Conservation (phyloP, 306 rosid species). For the Hippophae gyantsensis region DNA sequence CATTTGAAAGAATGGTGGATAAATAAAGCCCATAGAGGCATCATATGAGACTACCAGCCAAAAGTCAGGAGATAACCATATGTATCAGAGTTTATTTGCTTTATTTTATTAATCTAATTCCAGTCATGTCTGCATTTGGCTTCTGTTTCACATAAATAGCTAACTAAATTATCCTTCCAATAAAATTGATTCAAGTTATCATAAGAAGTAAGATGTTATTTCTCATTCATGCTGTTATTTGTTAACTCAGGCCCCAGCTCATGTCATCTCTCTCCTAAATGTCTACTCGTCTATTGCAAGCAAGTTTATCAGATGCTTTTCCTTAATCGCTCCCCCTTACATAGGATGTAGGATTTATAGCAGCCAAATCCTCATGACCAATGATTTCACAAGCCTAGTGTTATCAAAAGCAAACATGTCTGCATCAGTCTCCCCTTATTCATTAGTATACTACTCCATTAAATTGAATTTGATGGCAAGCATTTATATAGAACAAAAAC, state of each 20-base stretch:
- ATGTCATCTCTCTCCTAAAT: too few species aligned
- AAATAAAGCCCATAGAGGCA: not conserved
- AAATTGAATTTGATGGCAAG: not conserved
- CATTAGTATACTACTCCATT: not conserved
- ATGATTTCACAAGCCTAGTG: not conserved
- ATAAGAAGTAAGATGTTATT: not conserved
- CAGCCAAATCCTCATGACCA: too few species aligned
- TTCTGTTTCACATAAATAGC: not conserved
- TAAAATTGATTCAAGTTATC: not conserved
- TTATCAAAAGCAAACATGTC: not conserved
- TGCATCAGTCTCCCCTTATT: not conserved
- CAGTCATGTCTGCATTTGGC: too few species aligned
- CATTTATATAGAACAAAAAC: not conserved
- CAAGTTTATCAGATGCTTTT: too few species aligned
- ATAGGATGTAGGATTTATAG: not conserved
- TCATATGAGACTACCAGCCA: not conserved
- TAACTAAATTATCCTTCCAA: not conserved
- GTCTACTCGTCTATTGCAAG: too few species aligned
- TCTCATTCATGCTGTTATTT: not conserved
- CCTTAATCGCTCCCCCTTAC: not conserved
- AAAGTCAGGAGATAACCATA: not conserved
- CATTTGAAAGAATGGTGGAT: not conserved
- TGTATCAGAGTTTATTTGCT: slow-evolving; percentile 1
- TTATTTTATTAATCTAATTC: too few species aligned
- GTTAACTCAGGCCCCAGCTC: too few species aligned